These are phyloP conservation scores for Coemansia sp. DNA, from an alignment of 192 early-diverging fungal species.

Conservation along the genomic window DNA sequence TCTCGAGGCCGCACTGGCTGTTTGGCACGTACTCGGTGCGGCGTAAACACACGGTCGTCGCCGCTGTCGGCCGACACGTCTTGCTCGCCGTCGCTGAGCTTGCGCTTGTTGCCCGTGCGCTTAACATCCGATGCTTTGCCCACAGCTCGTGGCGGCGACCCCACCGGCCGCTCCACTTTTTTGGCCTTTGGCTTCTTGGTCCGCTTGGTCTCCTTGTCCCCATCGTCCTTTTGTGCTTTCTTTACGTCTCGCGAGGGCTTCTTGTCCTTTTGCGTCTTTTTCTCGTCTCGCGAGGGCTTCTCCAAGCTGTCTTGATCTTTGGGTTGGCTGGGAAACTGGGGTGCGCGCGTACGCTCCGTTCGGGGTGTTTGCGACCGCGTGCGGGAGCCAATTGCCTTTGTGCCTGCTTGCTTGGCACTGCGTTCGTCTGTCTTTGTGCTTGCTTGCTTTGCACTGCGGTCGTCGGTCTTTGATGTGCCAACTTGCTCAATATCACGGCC, in stretches of 20 bases:
- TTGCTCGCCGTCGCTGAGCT: slow-evolving; percentile 33
- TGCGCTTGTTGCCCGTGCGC: slow-evolving; percentile 35
- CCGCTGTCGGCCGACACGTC: slow-evolving; percentile 21
- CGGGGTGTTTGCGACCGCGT: slow-evolving; percentile 24
- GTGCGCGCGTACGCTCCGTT: slow-evolving; percentile 1
- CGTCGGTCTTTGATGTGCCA: slow-evolving; percentile 1
- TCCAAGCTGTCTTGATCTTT: neutral
- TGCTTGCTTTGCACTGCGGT: neutral
- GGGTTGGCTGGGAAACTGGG: neutral
- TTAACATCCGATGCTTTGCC: slow-evolving; percentile 15
- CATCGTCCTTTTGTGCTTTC: neutral
- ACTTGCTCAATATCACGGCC: slow-evolving; percentile 39
- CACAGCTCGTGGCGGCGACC: slow-evolving; percentile 4
- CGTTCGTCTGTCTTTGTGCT: neutral
- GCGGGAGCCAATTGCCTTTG: slow-evolving; percentile 8
- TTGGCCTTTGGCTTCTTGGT: slow-evolving; percentile 10
- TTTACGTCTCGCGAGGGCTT: neutral
- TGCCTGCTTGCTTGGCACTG: neutral
- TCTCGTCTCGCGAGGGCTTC: neutral
- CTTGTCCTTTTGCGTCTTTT: neutral
- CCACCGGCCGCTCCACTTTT: neutral
- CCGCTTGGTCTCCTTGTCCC: neutral
- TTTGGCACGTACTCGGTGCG: neutral
- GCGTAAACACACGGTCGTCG: slow-evolving; percentile 28
- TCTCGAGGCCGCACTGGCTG: slow-evolving; percentile 11